Evolutionary conservation across 2,329 filamentous ascomycete species (phyloP).

Genomic region (Beauveria bassiana): DNA sequence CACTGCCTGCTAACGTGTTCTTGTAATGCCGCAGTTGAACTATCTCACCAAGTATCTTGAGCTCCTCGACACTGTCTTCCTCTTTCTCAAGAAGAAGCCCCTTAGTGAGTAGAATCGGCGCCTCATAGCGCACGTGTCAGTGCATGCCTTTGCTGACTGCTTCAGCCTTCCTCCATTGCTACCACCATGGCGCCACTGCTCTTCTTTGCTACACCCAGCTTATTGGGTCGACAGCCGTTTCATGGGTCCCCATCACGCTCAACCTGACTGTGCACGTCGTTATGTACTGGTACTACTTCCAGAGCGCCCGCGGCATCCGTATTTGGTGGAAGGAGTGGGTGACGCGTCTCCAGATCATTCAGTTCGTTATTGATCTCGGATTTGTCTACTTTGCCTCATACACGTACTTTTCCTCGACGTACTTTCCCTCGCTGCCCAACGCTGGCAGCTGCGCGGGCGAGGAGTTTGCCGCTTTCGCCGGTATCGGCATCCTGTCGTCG

Average conservation of each 20-base stretch:
- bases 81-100: constrained; percentile 99
- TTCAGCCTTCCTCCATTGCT: constrained; percentile 89
- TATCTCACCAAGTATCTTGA: constrained; percentile 98
- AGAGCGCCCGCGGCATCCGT: constrained; percentile 86
- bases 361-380: constrained; percentile 94
- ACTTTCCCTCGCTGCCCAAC: constrained; percentile 81
- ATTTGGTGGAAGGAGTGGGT: constrained; percentile 99
- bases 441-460: constrained; percentile 83
- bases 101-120: constrained; percentile 45
- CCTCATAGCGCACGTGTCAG: background rate
- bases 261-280: constrained; percentile 94
- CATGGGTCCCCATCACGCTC: constrained; percentile 88
- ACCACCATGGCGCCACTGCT: constrained; percentile 95
- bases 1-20: background rate
- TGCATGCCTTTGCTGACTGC: background rate
- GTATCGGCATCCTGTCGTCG: constrained; percentile 84
- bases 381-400: constrained; percentile 99
- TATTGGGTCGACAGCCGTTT: constrained; percentile 84
- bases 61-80: constrained; percentile 88
- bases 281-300: constrained; percentile 99
- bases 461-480: constrained; percentile 90
- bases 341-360: constrained; percentile 91
- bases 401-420: constrained; percentile 92
- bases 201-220: constrained; percentile 97
- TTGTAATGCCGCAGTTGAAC: constrained; percentile 59